These are phyloP conservation scores for Arachis monticola DNA, from an alignment of 331 rosid species.

Conservation along the genomic window DNA sequence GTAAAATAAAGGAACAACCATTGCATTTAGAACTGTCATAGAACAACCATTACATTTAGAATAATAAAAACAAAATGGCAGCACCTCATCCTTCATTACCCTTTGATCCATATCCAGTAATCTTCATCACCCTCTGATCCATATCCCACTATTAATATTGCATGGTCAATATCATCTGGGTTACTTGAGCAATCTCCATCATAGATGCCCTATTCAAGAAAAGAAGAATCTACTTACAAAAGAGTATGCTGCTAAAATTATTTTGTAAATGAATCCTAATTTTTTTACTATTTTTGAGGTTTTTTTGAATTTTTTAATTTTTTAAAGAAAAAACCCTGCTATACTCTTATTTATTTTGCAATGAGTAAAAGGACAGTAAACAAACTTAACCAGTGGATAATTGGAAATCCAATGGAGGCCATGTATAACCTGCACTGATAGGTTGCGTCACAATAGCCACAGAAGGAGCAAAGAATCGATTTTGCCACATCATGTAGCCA, in stretches of 20 bases:
- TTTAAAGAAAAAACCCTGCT: too few relatives aligned
- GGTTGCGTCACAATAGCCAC: conserved; percentile 75
- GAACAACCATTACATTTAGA: too few relatives aligned
- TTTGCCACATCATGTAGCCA: conserved; percentile 67
- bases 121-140: conserved; percentile 71
- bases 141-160: conserved; percentile 71
- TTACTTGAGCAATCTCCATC: conserved; percentile 76
- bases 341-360: neutral
- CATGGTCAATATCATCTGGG: conserved; percentile 78
- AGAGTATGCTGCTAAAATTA: neutral
- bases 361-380: neutral
- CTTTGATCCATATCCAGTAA: conserved; percentile 58
- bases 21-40: too few relatives aligned
- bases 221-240: neutral
- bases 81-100: too few relatives aligned
- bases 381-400: conserved; percentile 67
- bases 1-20: too few relatives aligned
- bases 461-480: too few relatives aligned
- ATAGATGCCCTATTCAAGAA: conserved; percentile 64
- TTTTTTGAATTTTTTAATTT: too few relatives aligned
- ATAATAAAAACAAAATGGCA: too few relatives aligned
- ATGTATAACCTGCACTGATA: conserved; percentile 65
- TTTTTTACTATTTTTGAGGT: too few relatives aligned
- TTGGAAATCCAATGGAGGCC: conserved; percentile 76
- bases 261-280: too few relatives aligned